Evolutionary conservation across 2,329 filamentous ascomycete species (phyloP), one percentile per base, ranked within the genome.

Genomic region (Aspergillus arachidicola): DNA sequence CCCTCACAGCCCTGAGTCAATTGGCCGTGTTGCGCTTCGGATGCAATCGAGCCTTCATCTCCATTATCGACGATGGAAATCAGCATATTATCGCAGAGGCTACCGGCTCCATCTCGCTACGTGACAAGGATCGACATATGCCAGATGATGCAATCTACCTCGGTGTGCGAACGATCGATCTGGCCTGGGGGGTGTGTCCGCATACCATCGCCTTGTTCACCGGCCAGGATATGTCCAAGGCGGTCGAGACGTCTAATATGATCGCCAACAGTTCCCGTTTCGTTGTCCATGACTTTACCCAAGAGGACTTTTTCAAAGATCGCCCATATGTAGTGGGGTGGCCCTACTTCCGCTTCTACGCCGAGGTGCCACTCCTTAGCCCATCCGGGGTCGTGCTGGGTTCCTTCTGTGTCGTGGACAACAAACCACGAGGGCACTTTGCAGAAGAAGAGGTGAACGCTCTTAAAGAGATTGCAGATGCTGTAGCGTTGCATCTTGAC

Each of bases 351-450:
- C 74, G 76, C 53, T 87, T 87, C 70, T 86, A 87, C 64, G 84
- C 84, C 7, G 84, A 84, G 21, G 86, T 89, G 0, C 88, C 88
- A 0, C 83, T 91, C 53, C 79, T 81, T 51, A 86, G 84, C 6
- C 81, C 81, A 1, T 82, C 81, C 43, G 83, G 85, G 28, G 81
- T 84, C 61, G 79, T 82, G 28, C 86, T 90, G 56, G 88, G 88
- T 10, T 82, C 81, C 4, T 87, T 86, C 64, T 83, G 84, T 56
- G 83, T 90, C 1, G 79, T 87, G 0, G 87, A 89, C 66, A 82
- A 87, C 53, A 79, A 80, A 30, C 82, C 85, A 0, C 82, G 85
- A 11, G 45, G 56, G 1, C 81, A 80, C 0, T 73, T 90, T 12
- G 62, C 63, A 5, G 66, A 71, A 0, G 41, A 60, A 7, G 55